These are phyloP conservation scores for Exophiala phaeomuriformis DNA, from an alignment of 2,329 filamentous ascomycete species.

Conservation along the genomic window DNA sequence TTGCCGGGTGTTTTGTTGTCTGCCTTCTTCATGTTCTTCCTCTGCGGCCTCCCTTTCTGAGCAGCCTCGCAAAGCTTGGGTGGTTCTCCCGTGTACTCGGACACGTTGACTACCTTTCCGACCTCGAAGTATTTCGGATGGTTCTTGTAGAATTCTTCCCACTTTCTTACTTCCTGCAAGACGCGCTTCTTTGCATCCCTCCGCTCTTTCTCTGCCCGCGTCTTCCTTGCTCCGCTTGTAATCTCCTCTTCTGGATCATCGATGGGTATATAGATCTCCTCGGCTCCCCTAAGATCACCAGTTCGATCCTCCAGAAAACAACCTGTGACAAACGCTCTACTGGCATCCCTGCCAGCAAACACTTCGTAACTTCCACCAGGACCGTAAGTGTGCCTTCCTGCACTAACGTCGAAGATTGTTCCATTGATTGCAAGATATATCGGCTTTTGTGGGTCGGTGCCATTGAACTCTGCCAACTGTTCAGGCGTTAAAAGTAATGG, in stretches of 20 bases:
- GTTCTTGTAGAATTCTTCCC: constrained; percentile 74
- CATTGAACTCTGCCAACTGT: constrained; percentile 69
- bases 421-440: constrained; percentile 81
- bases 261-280: constrained; percentile 70
- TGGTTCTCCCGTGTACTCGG: constrained; percentile 40
- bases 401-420: constrained; percentile 58
- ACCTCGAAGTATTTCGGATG: constrained; percentile 75
- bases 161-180: constrained; percentile 63
- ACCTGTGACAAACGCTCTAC: constrained; percentile 81
- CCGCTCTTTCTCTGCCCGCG: constrained; percentile 55
- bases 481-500: constrained; percentile 66
- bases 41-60: constrained; percentile 56
- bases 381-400: constrained; percentile 56
- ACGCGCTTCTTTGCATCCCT: constrained; percentile 59
- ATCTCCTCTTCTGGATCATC: constrained; percentile 50
- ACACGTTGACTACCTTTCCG: constrained; percentile 57
- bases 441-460: constrained; percentile 64
- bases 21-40: constrained; percentile 29
- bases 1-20: constrained; percentile 20
- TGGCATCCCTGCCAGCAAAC: constrained; percentile 81
- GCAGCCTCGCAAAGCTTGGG: constrained; percentile 65
- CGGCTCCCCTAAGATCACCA: constrained; percentile 76
- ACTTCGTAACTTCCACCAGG: constrained; percentile 79
- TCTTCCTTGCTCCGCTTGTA: constrained; percentile 40
- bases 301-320: constrained; percentile 84